These are phyloP conservation scores for Polytrichum commune DNA, from an alignment of 225 moss, liverwort and hornwort species.

Conservation along the genomic window DNA sequence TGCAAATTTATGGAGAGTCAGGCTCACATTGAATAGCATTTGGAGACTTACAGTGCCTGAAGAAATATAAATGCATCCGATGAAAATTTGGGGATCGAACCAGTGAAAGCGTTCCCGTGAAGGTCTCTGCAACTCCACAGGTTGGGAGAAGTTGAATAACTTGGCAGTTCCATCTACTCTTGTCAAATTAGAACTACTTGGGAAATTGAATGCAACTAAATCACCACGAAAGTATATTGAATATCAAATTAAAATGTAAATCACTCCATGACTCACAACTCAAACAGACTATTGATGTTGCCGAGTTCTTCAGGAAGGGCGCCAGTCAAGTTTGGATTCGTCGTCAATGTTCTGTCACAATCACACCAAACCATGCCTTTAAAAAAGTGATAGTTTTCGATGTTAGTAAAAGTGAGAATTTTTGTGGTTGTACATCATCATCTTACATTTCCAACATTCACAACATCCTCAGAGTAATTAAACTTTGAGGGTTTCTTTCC, in stretches of 20 bases:
- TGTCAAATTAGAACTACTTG: background rate
- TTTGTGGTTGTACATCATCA: background rate
- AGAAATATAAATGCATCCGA: constrained; percentile 35
- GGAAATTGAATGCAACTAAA: background rate
- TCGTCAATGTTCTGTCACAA: constrained; percentile 25
- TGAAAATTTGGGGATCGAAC: constrained; percentile 33
- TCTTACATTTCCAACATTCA: background rate
- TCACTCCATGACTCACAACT: constrained; percentile 19
- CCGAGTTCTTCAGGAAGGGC: constrained; percentile 33
- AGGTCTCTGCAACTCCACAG: constrained; percentile 22
- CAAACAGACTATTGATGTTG: constrained; percentile 37
- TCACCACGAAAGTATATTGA: background rate
- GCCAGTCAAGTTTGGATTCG: constrained; percentile 28
- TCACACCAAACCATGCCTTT: background rate
- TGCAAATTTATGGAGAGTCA: background rate
- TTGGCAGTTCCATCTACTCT: background rate
- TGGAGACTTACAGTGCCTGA: constrained; percentile 32
- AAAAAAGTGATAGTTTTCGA: background rate
- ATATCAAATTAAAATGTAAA: background rate
- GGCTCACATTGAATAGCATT: background rate
- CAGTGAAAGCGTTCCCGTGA: constrained; percentile 37
- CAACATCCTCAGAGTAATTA: background rate
- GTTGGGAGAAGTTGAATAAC: background rate
- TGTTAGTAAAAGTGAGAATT: background rate
- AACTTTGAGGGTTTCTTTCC: background rate